Evolutionary conservation across 2,329 filamentous ascomycete species (phyloP), one percentile per base, ranked within the genome.

Genomic region (Alternaria gaisen): DNA sequence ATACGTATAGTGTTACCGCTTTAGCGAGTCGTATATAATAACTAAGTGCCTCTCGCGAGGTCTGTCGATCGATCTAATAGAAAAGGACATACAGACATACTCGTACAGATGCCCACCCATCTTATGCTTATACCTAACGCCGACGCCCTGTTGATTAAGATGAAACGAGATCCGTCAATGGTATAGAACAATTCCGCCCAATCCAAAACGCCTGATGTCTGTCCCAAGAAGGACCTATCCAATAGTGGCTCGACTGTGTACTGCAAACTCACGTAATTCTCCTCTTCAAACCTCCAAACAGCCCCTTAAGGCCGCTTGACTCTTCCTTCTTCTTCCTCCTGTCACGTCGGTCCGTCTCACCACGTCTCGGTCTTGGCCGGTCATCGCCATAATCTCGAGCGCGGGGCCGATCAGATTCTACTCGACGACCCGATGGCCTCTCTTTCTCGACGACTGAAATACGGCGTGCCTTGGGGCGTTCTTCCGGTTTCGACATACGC

Each of bases 281-380:
- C 64, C 68, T 75, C 69, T 73, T 74, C 26, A 77, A 66, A 0
- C 74, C 70, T n/a, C 74, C 73, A 55, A 77, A 70, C 14, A 77
- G 53, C 1, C 72, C 66, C 56, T 74, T 77, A 5, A 77, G 53
- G 5, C 71, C 70, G 6, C 71, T 66, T 16, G 69, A 62, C 24
- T 75, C 71, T 34, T 75, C 70, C 57, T 71, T 77, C 69, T 71
- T 77, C 61, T 68, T 73, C 11, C 71, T 62, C 11, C 62, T 60
- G 44, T 67, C 66, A 30, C 52, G 50, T 18, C 62, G 56, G 34
- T 73, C 72, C 3, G 69, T 72, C 52, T 75, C 75, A 43, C 69
- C 68, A 40, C 74, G 55, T 38, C 70, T 65, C 8, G 68, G 65
- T 8, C 72, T 61, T 3, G 56, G 58, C 2, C 67, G 57, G 44